Evolutionary conservation across 2,329 filamentous ascomycete species (phyloP).

Genomic region (Phaeomoniella chlamydospora): DNA sequence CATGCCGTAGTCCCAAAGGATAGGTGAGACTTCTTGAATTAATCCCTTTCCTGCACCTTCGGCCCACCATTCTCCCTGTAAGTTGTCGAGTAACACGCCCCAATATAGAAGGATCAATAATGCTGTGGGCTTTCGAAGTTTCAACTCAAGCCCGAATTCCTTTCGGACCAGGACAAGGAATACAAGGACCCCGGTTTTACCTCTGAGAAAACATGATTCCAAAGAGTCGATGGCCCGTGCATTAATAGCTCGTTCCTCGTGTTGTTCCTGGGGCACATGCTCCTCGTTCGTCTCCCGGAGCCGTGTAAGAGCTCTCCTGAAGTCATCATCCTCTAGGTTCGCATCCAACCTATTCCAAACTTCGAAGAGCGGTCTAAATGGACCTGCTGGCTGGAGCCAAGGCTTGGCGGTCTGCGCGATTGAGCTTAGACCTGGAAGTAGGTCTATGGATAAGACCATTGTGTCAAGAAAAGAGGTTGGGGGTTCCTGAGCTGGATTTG

Average conservation of each 20-base stretch:
- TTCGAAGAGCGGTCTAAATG: constrained; percentile 1
- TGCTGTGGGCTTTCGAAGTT: constrained; percentile 15
- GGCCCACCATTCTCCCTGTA: constrained; percentile 22
- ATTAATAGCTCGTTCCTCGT: constrained; percentile 2
- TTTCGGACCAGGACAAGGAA: constrained; percentile 19
- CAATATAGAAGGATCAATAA: constrained; percentile 21
- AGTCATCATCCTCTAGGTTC: constrained; percentile 1
- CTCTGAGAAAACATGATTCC: constrained; percentile 1
- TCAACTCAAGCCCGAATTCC: constrained; percentile 16
- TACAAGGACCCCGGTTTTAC: background rate
- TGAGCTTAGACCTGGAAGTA: constrained; percentile 1
- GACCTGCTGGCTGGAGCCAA: constrained; percentile 2
- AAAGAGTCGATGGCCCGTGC: constrained; percentile 2
- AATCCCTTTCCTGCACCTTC: constrained; percentile 13
- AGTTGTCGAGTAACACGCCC: constrained; percentile 17
- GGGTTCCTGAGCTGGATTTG: background rate
- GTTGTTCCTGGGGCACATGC: background rate
- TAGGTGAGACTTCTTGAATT: constrained; percentile 2
- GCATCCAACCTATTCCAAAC: background rate
- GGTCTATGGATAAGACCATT: constrained; percentile 3
- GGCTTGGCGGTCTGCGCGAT: background rate
- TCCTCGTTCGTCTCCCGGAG: constrained; percentile 1
- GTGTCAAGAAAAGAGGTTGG: constrained; percentile 1
- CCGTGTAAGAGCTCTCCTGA: background rate
- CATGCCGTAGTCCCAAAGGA: constrained; percentile 1